phyloP scores from a whole-genome alignment of 495 filamentous ascomycete species.

The Chlorociboria aeruginascens region DNA sequence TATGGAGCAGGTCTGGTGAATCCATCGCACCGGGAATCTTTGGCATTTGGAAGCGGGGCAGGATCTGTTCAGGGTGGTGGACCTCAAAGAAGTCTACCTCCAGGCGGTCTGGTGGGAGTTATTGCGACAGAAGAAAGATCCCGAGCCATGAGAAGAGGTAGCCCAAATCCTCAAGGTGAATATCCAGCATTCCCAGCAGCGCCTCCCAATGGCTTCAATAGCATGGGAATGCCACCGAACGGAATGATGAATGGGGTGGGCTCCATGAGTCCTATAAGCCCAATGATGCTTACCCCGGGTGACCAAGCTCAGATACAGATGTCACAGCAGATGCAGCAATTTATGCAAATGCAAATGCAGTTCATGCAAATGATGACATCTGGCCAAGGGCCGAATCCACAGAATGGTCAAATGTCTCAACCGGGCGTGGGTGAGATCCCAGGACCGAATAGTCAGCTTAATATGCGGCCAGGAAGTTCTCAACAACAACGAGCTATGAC shows the following conservation, averaged over 20 bases:
- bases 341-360: conserved; percentile 93
- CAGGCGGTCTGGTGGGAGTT: conserved; percentile 78
- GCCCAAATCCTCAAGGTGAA: conserved; percentile 50
- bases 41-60: conserved; percentile 55
- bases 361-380: conserved; percentile 69
- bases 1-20: conserved; percentile 73
- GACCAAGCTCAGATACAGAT: conserved; percentile 76
- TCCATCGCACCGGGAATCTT: conserved; percentile 59
- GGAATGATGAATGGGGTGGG: conserved; percentile 25
- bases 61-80: conserved; percentile 25
- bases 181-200: conserved; percentile 15
- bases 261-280: conserved; percentile 28
- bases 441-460: conserved; percentile 25
- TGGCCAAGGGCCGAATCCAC: conserved; percentile 21
- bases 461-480: conserved; percentile 12
- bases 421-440: conserved; percentile 6
- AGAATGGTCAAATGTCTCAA: conserved; percentile 20
- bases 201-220: conserved; percentile 20
- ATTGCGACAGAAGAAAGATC: conserved; percentile 78
- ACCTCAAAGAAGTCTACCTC: conserved; percentile 29
- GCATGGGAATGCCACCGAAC: conserved; percentile 24
- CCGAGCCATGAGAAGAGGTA: conserved; percentile 65
- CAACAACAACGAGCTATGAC: conserved; percentile 52
- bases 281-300: conserved; percentile 43
- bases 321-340: conserved; percentile 75